Base-by-base conservation (phyloP, 1,139 yeast species). In the Sugiyamaella sp. region DNA sequence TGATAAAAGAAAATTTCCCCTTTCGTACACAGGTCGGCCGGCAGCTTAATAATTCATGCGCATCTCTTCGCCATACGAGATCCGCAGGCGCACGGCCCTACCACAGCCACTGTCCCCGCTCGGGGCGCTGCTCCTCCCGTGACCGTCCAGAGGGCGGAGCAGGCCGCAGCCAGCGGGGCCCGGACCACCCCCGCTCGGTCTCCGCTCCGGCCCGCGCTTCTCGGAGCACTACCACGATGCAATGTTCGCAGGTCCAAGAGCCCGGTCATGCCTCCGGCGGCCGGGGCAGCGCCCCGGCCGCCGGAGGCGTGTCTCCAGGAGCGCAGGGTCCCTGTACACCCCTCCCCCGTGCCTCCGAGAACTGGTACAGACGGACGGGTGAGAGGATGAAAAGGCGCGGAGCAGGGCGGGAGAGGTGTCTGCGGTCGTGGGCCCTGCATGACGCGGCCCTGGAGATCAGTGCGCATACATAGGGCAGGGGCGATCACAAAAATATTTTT, bases 401-500 rank as follows among this genome's bases (percentile, higher is more conserved):
- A n/a, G n/a, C n/a, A n/a, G n/a, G n/a, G n/a, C 10, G 5, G 29
- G 5, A 25, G 10, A 10, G 10, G 10, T 25, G 29, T 6, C 29
- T 25, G 29, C 29, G 35, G n/a, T 14, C 14, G 35, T 12, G 35
- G 35, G 14, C 45, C 45, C 45, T 41, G 45, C 45, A 41, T 41
- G 27, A 12, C 10, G 35, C 8, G 35, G 35, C n/a, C 35, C 35
- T 29, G 35, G 35, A 12, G 35, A 29, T 29, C 35, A 5, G 35
- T 14, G n/a, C 35, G n/a, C n/a, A 8, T 29, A 12, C 20, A 44
- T 44, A 33, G 48, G 48, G 48, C 24, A 44, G 16, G 48, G 48
- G 21, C 21, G 25, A 10, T 17, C 39, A 21, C 14, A 44, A 44
- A 44, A 33, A 44, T 44, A 8, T 29, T 29, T 29, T 29, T 44